Evolutionary conservation across 2,329 filamentous ascomycete genomes (phyloP), one percentile per base, ranked within the genome.

Genomic region (Chaetoscypha palmicola): DNA sequence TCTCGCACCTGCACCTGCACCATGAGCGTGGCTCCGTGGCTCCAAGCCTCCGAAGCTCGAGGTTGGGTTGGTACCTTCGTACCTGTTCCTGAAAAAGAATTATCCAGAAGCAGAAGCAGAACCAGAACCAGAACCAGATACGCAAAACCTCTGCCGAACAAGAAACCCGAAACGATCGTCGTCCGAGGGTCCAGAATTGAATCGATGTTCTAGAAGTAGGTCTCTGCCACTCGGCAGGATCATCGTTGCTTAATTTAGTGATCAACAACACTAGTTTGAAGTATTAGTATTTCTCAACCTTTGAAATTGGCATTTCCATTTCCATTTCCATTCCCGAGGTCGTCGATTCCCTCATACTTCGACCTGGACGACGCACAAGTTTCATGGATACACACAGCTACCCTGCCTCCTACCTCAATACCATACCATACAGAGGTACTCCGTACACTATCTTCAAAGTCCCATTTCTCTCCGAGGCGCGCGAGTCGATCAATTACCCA

Each of bases 211-310:
- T 9, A 21, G 17, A n/a, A 11, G 21, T 16, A 11, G 20, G 19
- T 7, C 36, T n/a, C 21, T n/a, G 7, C 24, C 28, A 41, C 39
- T 35, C 26, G 21, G 11, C 40, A 45, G 35, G 43, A 50, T 50
- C 49, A 49, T 43, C 50, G 47, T 46, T 50, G 44, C 50, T 50
- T 50, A 47, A 41, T 50, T 45, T 33, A 5, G 22, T 39, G 47
- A 47, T 50, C 45, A 49, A 14, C 51, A 41, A 19, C 14, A 28
- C 42, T 38, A 41, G 19, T 7, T 35, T 19, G 23, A 38, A 30
- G 34, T 36, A 38, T 14, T 17, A 9, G 21, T 20, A 46, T n/a
- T n/a, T n/a, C n/a, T n/a, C n/a, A n/a, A n/a, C n/a, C n/a, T n/a
- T n/a, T n/a, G n/a, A n/a, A n/a, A n/a, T n/a, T n/a, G n/a, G 24